A percentile compares a stretch with the other conserved stretches of the same genome.
Conservation (phyloP, 768 basidiomycete species). For the Rhizopogon salebrosus region DNA sequence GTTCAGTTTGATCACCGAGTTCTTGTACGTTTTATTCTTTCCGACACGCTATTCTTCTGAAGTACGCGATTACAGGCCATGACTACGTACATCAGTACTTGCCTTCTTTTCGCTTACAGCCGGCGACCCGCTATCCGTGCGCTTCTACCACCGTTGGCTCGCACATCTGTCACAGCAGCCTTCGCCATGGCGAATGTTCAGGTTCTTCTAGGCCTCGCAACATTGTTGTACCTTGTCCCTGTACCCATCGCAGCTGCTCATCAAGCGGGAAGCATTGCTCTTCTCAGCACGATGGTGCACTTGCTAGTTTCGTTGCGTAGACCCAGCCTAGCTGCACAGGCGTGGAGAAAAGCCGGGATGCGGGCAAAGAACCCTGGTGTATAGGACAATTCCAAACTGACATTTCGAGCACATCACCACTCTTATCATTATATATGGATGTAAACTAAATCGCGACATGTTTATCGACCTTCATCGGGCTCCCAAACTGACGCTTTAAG, state of each 20-base stretch:
- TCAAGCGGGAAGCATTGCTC: conserved; percentile 89
- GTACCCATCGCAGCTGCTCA: conserved; percentile 89
- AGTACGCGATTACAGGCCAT: conserved; percentile 52
- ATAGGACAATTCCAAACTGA: conserved; percentile 6
- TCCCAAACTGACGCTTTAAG: no score
- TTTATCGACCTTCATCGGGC: no score
- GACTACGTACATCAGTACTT: conserved; percentile 72
- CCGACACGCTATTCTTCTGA: conserved; percentile 1
- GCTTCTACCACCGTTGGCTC: conserved; percentile 56
- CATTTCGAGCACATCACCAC: conserved; percentile 15
- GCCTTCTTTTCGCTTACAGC: conserved; percentile 57
- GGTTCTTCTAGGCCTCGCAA: conserved; percentile 70
- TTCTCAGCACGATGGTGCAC: conserved; percentile 81
- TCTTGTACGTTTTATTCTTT: conserved; percentile 50
- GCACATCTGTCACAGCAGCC: conserved; percentile 47
- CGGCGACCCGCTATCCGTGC: conserved; percentile 42
- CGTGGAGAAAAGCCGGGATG: conserved; percentile 44
- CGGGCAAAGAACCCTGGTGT: conserved; percentile 11
- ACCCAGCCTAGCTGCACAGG: conserved; percentile 60
- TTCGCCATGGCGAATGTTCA: conserved; percentile 85
- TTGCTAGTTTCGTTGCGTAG: conserved; percentile 65
- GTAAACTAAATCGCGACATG: background rate
- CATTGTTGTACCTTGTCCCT: conserved; percentile 89
- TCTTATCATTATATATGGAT: conserved; percentile 14
- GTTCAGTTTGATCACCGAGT: conserved; percentile 96